Base-by-base conservation (phyloP, 2,329 filamentous ascomycete species). In the Sarocladiaceae sp. region DNA sequence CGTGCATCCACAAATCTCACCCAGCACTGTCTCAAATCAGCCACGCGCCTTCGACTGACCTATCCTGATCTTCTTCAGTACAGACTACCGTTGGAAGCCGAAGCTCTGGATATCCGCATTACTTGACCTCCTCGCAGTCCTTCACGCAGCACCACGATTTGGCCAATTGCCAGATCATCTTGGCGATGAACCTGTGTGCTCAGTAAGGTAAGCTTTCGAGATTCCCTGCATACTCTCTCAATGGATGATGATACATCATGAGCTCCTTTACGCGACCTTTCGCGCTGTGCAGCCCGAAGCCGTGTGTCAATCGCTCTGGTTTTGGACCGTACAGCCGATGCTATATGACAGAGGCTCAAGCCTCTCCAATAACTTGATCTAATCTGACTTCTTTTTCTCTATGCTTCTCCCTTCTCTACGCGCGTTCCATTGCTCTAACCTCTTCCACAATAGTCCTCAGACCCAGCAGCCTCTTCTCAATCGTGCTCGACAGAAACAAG, bases 391-490 rank as follows among this genome's bases (percentile, higher is more conserved):
- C 46, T 33, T 54, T 40, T 56, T 54, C 37, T 55, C 54, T 26
- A 51, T 53, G 52, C 56, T 55, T 51, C 15, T 10, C 29, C n/a
- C 25, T 33, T 33, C 17, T 18, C 22, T 11, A 10, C 40, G 20
- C 20, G 31, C 26, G 12, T 11, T 5, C 28, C 18, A 29, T 52
- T 33, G 35, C 22, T 64, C 68, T 71, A 60, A 73, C 67, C 47
- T 71, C 67, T 25, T 59, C 61, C 35, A 67, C 65, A 54, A 71
- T 64, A 60, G 68, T 63, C 57, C 67, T 68, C 56, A 86, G 62
- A 3, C 82, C 81, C 55, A 74, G 73, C 52, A 79, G 64, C 52
- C 83, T 75, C 60, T 75, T 69, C 29, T 74, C 68, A n/a, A 64
- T 62, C 23, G 72, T 72, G 44, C 67, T 71, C 40, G 78, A 75